Conservation (phyloP, 371 early-diverging fungal genomes). For the Syncephalis fuscata region DNA sequence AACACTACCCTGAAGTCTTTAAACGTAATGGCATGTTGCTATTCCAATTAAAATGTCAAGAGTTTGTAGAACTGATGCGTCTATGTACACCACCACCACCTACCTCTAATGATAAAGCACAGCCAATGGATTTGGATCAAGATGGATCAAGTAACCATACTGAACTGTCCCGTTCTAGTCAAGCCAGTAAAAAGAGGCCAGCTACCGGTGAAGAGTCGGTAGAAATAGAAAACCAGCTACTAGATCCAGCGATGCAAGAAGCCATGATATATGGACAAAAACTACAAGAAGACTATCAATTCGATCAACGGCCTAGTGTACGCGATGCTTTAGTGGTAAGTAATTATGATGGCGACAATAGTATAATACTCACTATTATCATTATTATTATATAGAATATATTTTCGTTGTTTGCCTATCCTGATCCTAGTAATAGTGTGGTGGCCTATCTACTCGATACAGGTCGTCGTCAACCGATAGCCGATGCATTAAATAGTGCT, state of each 20-base stretch:
- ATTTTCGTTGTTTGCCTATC: conserved; percentile 66
- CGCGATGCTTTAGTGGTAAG: conserved; percentile 19
- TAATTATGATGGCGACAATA: background rate
- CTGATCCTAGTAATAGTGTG: conserved; percentile 32
- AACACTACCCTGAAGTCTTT: conserved; percentile 42
- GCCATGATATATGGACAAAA: conserved; percentile 54
- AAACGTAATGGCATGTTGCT: conserved; percentile 29
- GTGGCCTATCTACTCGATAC: conserved; percentile 25
- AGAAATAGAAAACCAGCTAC: background rate
- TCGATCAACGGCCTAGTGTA: conserved; percentile 22
- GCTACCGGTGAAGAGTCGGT: conserved; percentile 7
- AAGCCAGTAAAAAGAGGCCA: background rate
- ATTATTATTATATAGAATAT: conserved; percentile 19
- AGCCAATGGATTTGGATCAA: conserved; percentile 6
- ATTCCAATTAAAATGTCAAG: conserved; percentile 61
- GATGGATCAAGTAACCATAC: too few relatives aligned
- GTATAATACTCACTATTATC: background rate
- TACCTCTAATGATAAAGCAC: conserved; percentile 10
- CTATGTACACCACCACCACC: too few relatives aligned
- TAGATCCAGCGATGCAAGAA: conserved; percentile 12
- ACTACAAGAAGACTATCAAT: conserved; percentile 46
- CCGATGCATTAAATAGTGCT: conserved; percentile 47
- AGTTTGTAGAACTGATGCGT: conserved; percentile 68
- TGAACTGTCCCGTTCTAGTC: too few relatives aligned
- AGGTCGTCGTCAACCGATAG: conserved; percentile 37